A percentile compares a stretch with the other conserved stretches of the same genome.
Evolutionary conservation across 805 yeast genomes (phyloP).

Genomic region (Pichia deserticola): DNA sequence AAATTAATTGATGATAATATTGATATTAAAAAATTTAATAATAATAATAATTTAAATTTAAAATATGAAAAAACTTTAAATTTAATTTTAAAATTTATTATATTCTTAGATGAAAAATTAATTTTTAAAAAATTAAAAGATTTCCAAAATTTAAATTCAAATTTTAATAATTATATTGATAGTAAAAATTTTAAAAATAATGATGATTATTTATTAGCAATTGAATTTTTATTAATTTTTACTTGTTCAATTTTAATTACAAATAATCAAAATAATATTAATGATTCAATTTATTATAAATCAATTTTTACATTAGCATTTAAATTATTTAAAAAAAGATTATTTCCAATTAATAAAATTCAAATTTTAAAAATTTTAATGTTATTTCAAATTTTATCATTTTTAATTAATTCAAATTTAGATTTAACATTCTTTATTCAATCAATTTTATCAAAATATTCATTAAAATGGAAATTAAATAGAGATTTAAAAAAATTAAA

Average conservation of each 20-base stretch:
- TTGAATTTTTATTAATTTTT: conserved; percentile 45
- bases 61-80: not conserved
- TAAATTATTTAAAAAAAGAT: conserved; percentile 26
- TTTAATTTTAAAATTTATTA: not conserved
- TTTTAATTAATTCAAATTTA: not conserved
- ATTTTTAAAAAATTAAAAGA: conserved; percentile 19
- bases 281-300: conserved; percentile 34
- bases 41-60: not conserved
- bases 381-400: conserved; percentile 3
- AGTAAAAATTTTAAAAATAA: not conserved
- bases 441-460: conserved; percentile 47
- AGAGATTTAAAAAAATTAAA: conserved; percentile 34
- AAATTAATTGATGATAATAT: conserved; percentile 5
- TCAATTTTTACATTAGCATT: conserved; percentile 45
- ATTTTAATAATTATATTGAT: conserved; percentile 12
- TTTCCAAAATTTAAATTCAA: conserved; percentile 17
- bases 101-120: conserved; percentile 4
- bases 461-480: conserved; percentile 35
- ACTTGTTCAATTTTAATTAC: conserved; percentile 43
- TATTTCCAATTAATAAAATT: not conserved
- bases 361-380: conserved; percentile 3
- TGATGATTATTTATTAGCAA: conserved; percentile 27
- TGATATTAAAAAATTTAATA: not conserved
- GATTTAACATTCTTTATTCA: conserved; percentile 23
- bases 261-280: conserved; percentile 33